These are phyloP conservation scores for Torulaspora maleeae DNA, from an alignment of 805 yeast genomes.

Conservation along the genomic window DNA sequence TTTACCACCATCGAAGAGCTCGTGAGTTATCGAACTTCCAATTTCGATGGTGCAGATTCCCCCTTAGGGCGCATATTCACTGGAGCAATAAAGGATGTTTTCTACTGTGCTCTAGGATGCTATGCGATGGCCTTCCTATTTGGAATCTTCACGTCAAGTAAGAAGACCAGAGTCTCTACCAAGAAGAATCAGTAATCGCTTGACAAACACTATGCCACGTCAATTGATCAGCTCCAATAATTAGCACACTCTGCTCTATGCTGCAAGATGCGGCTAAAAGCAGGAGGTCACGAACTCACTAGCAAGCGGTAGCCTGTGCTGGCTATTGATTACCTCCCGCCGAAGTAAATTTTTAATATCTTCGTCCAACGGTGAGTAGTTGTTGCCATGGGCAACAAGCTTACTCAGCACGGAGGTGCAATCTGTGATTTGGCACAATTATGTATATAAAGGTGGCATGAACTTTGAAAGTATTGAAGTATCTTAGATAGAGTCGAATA, in stretches of 20 bases:
- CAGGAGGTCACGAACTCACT: no score
- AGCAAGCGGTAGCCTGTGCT: no score
- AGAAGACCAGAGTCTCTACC: constrained; percentile 1
- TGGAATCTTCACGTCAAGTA: constrained; percentile 16
- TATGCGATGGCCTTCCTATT: constrained; percentile 15
- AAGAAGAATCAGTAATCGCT: not conserved
- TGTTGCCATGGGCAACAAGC: no score
- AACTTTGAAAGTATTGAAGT: not conserved
- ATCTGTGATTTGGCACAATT: not conserved
- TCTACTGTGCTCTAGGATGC: constrained; percentile 20
- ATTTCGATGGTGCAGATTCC: constrained; percentile 19
- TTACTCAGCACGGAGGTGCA: no score
- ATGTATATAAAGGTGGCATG: not conserved
- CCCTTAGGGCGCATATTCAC: constrained; percentile 12
- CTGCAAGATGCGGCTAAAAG: no score
- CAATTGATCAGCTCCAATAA: no score
- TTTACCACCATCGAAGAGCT: constrained; percentile 16
- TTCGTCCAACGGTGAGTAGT: no score
- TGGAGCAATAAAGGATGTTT: constrained; percentile 18
- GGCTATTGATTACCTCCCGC: no score
- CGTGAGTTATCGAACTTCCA: constrained; percentile 14
- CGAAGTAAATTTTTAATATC: no score
- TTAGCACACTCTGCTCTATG: no score
- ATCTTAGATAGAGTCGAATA: not conserved
- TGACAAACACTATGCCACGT: no score